These are phyloP conservation scores for Endotrypanum monterogeii DNA, from an alignment of 208 protist genomes.

Conservation along the genomic window DNA sequence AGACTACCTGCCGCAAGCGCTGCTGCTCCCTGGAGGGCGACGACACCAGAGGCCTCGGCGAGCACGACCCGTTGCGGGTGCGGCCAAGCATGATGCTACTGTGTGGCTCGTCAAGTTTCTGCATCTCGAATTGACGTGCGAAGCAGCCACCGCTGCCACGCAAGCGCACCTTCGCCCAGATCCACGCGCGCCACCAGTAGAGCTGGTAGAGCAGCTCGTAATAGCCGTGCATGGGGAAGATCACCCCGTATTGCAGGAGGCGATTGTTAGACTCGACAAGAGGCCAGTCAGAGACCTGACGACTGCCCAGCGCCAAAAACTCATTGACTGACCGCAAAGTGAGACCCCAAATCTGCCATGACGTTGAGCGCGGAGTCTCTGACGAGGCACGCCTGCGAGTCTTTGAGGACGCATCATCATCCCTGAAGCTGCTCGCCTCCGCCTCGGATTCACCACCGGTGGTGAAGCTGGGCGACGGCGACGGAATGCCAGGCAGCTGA, in stretches of 20 bases:
- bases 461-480: not conserved
- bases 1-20: conserved; percentile 8
- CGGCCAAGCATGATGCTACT: not conserved
- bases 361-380: not conserved
- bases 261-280: conserved; percentile 58
- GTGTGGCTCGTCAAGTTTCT: not conserved
- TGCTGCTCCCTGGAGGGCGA: not conserved
- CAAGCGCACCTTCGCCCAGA: conserved; percentile 10
- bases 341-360: conserved; percentile 72
- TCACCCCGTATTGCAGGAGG: conserved; percentile 46
- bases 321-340: conserved; percentile 61
- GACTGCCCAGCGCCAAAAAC: conserved; percentile 59
- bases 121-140: not conserved
- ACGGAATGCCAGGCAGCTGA: conserved; percentile 17
- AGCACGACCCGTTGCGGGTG: not conserved
- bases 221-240: conserved; percentile 72
- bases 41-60: not conserved
- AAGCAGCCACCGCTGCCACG: not conserved
- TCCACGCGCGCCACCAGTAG: conserved; percentile 37
- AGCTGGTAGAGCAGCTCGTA: conserved; percentile 53
- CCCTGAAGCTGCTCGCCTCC: not conserved
- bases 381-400: not conserved
- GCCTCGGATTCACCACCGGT: not conserved
- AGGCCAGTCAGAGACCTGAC: conserved; percentile 63
- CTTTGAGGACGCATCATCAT: not conserved